A percentile compares a stretch with the other conserved stretches of the same genome.
phyloP scores from a whole-genome alignment of 306 rosid genomes.

The Carpinus viminea region DNA sequence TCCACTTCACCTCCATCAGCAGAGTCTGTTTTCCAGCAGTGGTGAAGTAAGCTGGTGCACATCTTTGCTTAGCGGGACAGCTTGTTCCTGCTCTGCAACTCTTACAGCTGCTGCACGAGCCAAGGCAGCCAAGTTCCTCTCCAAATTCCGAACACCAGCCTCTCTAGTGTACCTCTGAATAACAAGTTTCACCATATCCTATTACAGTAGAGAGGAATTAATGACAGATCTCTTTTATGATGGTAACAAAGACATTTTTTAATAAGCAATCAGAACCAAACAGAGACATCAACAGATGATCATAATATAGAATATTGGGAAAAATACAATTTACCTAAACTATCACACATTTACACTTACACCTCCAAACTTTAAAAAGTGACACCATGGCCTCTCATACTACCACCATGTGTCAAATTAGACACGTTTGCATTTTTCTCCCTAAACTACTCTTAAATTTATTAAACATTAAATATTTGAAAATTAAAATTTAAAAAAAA shows the following conservation, averaged over 20 bases:
- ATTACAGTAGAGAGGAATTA: constrained; percentile 28
- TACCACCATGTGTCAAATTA: too few relatives aligned
- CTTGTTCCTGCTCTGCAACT: constrained; percentile 86
- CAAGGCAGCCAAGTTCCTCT: constrained; percentile 86
- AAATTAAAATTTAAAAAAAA: too few relatives aligned
- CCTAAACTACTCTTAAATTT: too few relatives aligned
- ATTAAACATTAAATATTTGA: too few relatives aligned
- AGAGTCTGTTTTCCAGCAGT: constrained; percentile 81
- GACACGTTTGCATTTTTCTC: too few relatives aligned
- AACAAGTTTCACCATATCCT: constrained; percentile 83
- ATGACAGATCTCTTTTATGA: neutral
- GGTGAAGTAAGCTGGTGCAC: constrained; percentile 73
- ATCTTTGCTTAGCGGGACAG: constrained; percentile 65
- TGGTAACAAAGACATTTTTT: too few relatives aligned
- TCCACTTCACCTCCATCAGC: constrained; percentile 88
- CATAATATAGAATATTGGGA: neutral
- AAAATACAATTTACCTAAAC: too few relatives aligned
- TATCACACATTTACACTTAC: too few relatives aligned
- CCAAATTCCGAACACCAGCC: constrained; percentile 95
- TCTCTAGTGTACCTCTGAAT: constrained; percentile 95
- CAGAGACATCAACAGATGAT: neutral
- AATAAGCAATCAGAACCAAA: neutral
- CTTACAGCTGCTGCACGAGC: constrained; percentile 98
- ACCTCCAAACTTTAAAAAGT: too few relatives aligned
- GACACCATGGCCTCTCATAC: too few relatives aligned